Conservation (phyloP, 2,329 filamentous ascomycete genomes). For the Thermomyces lanuginosus region DNA sequence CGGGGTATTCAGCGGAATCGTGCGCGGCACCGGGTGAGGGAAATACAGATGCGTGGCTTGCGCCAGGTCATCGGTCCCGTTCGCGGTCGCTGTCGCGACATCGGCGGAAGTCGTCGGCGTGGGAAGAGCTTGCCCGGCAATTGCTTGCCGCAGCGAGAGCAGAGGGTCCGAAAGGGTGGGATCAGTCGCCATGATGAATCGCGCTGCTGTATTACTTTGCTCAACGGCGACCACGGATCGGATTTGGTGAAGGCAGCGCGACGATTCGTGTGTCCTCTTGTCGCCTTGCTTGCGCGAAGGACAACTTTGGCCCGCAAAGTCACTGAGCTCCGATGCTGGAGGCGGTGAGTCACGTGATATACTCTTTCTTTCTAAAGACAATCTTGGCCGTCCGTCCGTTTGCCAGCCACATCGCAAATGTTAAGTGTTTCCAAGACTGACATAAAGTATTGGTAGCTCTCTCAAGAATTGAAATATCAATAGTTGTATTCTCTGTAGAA, state of each 20-base stretch:
- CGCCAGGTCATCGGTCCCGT: conserved; percentile 47
- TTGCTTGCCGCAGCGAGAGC: conserved; percentile 65
- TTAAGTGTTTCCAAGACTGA: no score
- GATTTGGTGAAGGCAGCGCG: background rate
- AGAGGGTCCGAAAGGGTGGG: conserved; percentile 51
- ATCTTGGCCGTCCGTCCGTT: no score
- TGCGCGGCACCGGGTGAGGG: conserved; percentile 41
- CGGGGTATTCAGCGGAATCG: conserved; percentile 51
- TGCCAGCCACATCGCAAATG: no score
- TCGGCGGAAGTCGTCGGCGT: conserved; percentile 58
- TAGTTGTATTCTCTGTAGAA: no score
- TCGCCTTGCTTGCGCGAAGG: conserved; percentile 1
- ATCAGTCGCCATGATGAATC: conserved; percentile 41
- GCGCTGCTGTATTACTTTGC: background rate
- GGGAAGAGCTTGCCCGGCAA: conserved; percentile 53
- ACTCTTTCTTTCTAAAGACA: no score
- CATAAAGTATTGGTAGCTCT: no score
- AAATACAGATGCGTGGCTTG: conserved; percentile 68
- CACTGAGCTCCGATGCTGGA: no score
- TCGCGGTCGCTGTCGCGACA: conserved; percentile 35
- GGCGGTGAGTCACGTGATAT: conserved; percentile 4
- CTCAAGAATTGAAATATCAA: no score
- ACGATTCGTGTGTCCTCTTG: background rate
- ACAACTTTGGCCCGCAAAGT: no score
- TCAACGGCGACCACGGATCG: background rate